phyloP scores from a whole-genome alignment of 1,284 basidiomycete species.

The Meripilus lineatus region DNA sequence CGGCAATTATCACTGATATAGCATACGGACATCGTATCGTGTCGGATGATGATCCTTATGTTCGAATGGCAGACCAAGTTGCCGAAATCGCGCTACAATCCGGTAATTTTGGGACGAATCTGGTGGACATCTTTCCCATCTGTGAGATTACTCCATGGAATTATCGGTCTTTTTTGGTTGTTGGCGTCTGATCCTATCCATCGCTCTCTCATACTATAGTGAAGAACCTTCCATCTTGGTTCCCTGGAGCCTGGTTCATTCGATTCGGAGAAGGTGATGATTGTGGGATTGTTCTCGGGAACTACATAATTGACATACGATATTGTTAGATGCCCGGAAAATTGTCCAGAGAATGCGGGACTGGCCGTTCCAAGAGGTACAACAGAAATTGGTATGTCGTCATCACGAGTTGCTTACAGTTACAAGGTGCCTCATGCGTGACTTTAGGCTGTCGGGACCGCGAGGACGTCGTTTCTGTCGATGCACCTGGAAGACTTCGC shows the following conservation, averaged over 20 bases:
- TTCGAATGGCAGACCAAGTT: conserved; percentile 17
- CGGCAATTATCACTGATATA: conserved; percentile 19
- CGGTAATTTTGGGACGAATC: conserved; percentile 14
- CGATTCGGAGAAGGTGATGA: conserved; percentile 14
- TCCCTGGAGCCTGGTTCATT: conserved; percentile 24
- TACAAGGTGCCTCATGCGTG: background rate
- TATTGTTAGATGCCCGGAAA: no score
- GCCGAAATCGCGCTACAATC: conserved; percentile 13
- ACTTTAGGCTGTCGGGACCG: conserved; percentile 15
- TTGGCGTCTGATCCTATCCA: background rate
- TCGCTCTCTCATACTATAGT: no score
- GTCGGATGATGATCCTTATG: conserved; percentile 18
- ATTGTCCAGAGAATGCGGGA: conserved; percentile 13
- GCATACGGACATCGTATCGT: conserved; percentile 21
- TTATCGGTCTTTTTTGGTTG: background rate
- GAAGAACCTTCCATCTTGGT: conserved; percentile 20
- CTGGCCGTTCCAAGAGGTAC: conserved; percentile 17
- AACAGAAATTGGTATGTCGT: conserved; percentile 15
- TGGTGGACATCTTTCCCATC: conserved; percentile 18
- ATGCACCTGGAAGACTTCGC: conserved; percentile 16
- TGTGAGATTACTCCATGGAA: conserved; percentile 12
- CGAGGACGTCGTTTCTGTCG: conserved; percentile 14
- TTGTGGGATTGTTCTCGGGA: no score
- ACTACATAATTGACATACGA: no score
- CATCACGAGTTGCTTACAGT: background rate